Evolutionary conservation across 805 yeast genomes (phyloP), one percentile per base, ranked within the genome.

Genomic region (Candida sakaeoensis): DNA sequence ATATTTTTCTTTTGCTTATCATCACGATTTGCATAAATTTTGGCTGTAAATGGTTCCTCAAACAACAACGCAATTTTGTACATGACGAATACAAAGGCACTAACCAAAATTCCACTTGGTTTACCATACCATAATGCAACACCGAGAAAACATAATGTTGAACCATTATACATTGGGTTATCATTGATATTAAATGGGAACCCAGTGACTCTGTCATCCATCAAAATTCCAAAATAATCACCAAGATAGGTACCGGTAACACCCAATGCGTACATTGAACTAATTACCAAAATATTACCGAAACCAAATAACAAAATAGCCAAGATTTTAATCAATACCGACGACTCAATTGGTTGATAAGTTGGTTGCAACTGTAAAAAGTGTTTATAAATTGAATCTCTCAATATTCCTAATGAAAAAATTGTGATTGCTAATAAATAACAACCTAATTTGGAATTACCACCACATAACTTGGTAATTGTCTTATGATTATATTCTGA

Each of bases 101-200:
- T 70, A 21, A 89, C 78, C 35, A 79, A 64, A 36, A 93, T 54
- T 18, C 99, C 99, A 1, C 95, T 84, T 23, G 97, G 95, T 60
- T 89, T 90, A 22, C 82, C 97, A 58, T 77, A 80, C 77, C 82
- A 84, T 49, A 93, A 70, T 3, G 95, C 91, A 30, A 95, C 82
- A 32, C 96, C 99, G 56, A 93, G 67, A 72, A 93, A 93, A 38
- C 95, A 80, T 49, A 91, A 67, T 16, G 90, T 77, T 8, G 95
- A 85, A 12, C 99, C 99, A 56, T 85, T 83, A 64, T 93, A 93
- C 99, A 93, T 93, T 48, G 99, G 99, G 63, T 93, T 91, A 55
- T 88, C 82, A 48, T 82, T 75, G 41, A 90, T 79, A 53, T 82
- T 90, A 75, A 93, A 93, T 12, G 99, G 99, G 75, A 93, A 93